Conservation (phyloP, 1,139 yeast genomes). For the Wickerhamomyces sp. region DNA sequence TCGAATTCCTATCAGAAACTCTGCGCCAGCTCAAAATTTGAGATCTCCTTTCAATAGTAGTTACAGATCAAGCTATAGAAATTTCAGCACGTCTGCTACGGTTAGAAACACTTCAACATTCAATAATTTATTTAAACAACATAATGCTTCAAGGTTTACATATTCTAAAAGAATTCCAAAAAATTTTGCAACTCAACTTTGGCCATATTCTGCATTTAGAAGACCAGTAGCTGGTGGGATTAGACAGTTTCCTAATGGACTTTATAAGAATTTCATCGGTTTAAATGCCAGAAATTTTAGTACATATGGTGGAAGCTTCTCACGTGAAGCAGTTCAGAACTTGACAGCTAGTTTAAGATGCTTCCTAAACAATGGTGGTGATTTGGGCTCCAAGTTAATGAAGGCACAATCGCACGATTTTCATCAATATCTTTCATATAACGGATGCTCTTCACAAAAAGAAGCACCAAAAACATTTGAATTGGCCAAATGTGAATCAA, state of each 20-base stretch:
- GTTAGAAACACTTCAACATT: slow-evolving; percentile 12
- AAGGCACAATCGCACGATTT: slow-evolving; percentile 5
- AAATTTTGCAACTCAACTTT: slow-evolving; percentile 15
- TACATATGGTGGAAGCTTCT: slow-evolving; percentile 20
- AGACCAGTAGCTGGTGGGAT: slow-evolving; percentile 10
- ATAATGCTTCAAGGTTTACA: slow-evolving; percentile 8
- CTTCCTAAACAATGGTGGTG: slow-evolving; percentile 28
- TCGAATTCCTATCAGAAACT: slow-evolving; percentile 21
- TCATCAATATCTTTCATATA: slow-evolving; percentile 20
- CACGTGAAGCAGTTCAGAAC: slow-evolving; percentile 37
- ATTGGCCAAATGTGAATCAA: slow-evolving; percentile 21
- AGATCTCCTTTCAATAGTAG: slow-evolving; percentile 12
- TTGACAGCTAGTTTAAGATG: slow-evolving; percentile 33
- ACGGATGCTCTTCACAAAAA: slow-evolving; percentile 35
- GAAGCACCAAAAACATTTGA: slow-evolving; percentile 24
- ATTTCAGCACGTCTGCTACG: slow-evolving; percentile 13
- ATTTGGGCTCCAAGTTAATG: slow-evolving; percentile 14
- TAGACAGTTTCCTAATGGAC: slow-evolving; percentile 17
- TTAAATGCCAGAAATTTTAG: slow-evolving; percentile 21
- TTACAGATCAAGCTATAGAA: slow-evolving; percentile 7
- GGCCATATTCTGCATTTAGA: slow-evolving; percentile 24
- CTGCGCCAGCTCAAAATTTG: slow-evolving; percentile 1
- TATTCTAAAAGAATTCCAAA: slow-evolving; percentile 11
- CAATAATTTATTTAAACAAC: slow-evolving; percentile 3
- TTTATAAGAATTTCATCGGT: slow-evolving; percentile 21